Percentiles rank a stretch among this genome's conserved stretches.
Conservation (phyloP, 2,329 filamentous ascomycete genomes). For the Chrysosporium queenslandicum region DNA sequence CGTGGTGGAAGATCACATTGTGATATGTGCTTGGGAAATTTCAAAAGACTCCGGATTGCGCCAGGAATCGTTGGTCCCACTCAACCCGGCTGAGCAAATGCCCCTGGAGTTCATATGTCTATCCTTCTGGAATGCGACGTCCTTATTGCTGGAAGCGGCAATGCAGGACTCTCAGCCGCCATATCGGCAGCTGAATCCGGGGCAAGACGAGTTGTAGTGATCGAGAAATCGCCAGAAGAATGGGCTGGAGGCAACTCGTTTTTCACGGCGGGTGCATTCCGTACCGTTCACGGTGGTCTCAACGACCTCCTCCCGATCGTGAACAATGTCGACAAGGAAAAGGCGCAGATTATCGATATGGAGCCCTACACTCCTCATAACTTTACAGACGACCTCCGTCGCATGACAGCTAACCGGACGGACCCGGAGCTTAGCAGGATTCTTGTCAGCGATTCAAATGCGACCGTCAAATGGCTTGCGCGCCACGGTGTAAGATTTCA, state of each 20-base stretch:
- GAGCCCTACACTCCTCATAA: slow-evolving; percentile 46
- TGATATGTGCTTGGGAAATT: not conserved
- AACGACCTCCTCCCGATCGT: slow-evolving; percentile 51
- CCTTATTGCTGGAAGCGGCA: slow-evolving; percentile 53
- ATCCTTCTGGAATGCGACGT: slow-evolving; percentile 21
- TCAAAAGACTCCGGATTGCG: not conserved
- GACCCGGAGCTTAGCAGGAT: slow-evolving; percentile 41
- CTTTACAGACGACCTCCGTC: slow-evolving; percentile 48
- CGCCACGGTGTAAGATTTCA: slow-evolving; percentile 48
- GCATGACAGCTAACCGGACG: slow-evolving; percentile 47
- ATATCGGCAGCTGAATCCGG: slow-evolving; percentile 45
- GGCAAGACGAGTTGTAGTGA: slow-evolving; percentile 41
- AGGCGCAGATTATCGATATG: slow-evolving; percentile 47
- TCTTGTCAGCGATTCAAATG: slow-evolving; percentile 45
- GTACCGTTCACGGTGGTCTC: slow-evolving; percentile 48
- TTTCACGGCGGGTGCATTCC: slow-evolving; percentile 56
- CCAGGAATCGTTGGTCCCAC: not conserved
- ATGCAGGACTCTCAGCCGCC: slow-evolving; percentile 54
- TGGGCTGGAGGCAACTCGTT: slow-evolving; percentile 56
- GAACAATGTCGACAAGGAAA: slow-evolving; percentile 45
- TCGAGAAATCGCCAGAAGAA: slow-evolving; percentile 50
- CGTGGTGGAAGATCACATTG: not conserved
- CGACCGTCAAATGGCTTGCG: slow-evolving; percentile 47
- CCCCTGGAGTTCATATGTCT: slow-evolving; percentile 4
- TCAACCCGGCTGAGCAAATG: not conserved